These are phyloP conservation scores for Hymenoscyphus fraxineus DNA, from an alignment of 2,329 filamentous ascomycete species.

Conservation along the genomic window DNA sequence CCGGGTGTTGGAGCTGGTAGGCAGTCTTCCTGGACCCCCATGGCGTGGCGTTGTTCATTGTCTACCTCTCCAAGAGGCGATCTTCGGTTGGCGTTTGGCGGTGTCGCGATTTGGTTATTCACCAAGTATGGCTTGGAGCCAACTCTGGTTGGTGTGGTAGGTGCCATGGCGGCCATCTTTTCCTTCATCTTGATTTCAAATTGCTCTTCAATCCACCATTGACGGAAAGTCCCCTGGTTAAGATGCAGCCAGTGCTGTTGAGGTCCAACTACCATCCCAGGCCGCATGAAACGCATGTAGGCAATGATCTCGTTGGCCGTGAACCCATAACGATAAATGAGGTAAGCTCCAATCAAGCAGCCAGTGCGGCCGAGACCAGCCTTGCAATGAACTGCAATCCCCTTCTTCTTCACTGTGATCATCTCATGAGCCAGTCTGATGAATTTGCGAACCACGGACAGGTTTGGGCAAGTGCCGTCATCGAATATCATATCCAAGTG, in stretches of 20 bases:
- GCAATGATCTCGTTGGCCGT: slow-evolving; percentile 96
- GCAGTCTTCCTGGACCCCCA: slow-evolving; percentile 78
- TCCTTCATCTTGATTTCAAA: slow-evolving; percentile 46
- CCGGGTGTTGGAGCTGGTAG: slow-evolving; percentile 92
- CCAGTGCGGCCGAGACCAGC: slow-evolving; percentile 92
- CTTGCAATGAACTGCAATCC: slow-evolving; percentile 97
- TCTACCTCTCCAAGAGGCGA: slow-evolving; percentile 93
- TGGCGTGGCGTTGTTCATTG: slow-evolving; percentile 62
- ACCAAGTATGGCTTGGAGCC: slow-evolving; percentile 56
- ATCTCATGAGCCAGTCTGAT: slow-evolving; percentile 92
- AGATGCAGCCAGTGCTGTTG: slow-evolving; percentile 99
- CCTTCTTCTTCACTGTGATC: slow-evolving; percentile 86
- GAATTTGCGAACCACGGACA: slow-evolving; percentile 88
- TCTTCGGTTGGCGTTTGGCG: slow-evolving; percentile 74
- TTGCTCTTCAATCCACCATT: slow-evolving; percentile 85
- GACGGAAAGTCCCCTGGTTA: slow-evolving; percentile 94
- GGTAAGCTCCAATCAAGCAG: slow-evolving; percentile 92
- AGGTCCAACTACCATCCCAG: slow-evolving; percentile 97
- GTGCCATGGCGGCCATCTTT: slow-evolving; percentile 44
- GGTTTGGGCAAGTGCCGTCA: slow-evolving; percentile 89
- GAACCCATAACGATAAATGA: slow-evolving; percentile 96
- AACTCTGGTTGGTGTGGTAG: slow-evolving; percentile 58
- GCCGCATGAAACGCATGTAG: slow-evolving; percentile 98
- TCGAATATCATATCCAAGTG: slow-evolving; percentile 99
- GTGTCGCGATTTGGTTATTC: slow-evolving; percentile 72